Conservation (phyloP, 2,329 filamentous ascomycete species). For the Colletotrichum tamarilloi region DNA sequence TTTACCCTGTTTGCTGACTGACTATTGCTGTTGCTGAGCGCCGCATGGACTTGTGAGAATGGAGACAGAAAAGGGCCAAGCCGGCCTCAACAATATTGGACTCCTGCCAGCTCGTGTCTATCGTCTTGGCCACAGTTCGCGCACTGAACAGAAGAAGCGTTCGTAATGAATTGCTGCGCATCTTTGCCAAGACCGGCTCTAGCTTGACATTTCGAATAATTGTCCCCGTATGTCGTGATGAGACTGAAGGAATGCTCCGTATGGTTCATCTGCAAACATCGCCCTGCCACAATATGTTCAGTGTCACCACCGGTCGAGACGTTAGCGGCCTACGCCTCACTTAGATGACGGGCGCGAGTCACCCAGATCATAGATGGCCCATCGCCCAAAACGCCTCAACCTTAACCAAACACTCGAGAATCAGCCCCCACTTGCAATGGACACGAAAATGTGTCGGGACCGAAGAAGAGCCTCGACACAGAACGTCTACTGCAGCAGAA, state of each 20-base stretch:
- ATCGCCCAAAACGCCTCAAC: conserved; percentile 1
- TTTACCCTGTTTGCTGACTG: neutral
- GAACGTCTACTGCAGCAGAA: conserved; percentile 22
- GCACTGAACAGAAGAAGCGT: neutral
- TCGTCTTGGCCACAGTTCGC: conserved; percentile 13
- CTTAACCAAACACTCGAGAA: neutral
- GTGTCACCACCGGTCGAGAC: neutral
- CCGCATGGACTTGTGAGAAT: neutral
- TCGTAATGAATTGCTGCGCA: conserved; percentile 14
- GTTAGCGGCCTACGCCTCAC: neutral
- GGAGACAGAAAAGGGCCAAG: conserved; percentile 7
- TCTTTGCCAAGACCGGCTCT: conserved; percentile 14
- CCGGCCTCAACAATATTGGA: conserved; percentile 10
- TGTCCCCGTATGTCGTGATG: neutral
- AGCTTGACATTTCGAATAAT: neutral
- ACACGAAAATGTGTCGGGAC: conserved; percentile 28
- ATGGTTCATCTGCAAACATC: neutral
- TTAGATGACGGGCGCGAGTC: neutral
- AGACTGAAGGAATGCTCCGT: neutral
- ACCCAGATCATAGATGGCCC: neutral
- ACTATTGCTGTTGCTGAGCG: neutral
- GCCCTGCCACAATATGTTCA: neutral
- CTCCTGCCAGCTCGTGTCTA: conserved; percentile 28
- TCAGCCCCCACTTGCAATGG: conserved; percentile 15
- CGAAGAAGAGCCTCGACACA: conserved; percentile 2